Evolutionary conservation across 2,329 filamentous ascomycete genomes (phyloP).

Genomic region (Ceratocystis harringtonii): DNA sequence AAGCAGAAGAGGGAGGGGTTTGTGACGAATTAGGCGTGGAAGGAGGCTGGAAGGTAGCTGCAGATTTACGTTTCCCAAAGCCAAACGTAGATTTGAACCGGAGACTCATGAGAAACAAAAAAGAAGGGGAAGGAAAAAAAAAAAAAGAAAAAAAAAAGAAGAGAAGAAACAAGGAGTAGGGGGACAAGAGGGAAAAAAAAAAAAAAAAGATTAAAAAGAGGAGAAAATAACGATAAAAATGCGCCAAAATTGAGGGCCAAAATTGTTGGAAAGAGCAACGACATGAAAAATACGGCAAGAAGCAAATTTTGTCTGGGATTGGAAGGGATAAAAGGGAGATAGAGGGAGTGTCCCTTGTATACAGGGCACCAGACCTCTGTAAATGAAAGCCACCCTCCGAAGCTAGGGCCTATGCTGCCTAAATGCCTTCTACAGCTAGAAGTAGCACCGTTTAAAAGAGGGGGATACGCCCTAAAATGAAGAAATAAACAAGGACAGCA

Average conservation of each 20-base stretch:
- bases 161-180: slow-evolving; percentile 21
- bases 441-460: too few species aligned
- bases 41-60: slow-evolving; percentile 29
- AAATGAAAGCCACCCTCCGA: too few species aligned
- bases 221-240: slow-evolving; percentile 18
- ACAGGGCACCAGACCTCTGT: too few species aligned
- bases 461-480: too few species aligned
- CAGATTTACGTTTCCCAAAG: slow-evolving; percentile 66
- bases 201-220: slow-evolving; percentile 20
- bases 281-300: neutral
- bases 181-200: slow-evolving; percentile 19
- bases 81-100: slow-evolving; percentile 63
- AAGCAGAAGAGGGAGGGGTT: slow-evolving; percentile 11
- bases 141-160: slow-evolving; percentile 16
- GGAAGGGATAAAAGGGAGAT: neutral
- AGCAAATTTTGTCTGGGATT: neutral
- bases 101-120: slow-evolving; percentile 48
- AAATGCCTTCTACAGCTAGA: too few species aligned
- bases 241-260: slow-evolving; percentile 13
- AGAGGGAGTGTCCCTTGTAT: too few species aligned
- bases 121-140: slow-evolving; percentile 22
- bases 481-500: too few species aligned
- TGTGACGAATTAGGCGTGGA: slow-evolving; percentile 11
- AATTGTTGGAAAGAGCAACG: neutral
- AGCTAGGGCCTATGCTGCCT: too few species aligned